These are phyloP conservation scores for Saksenaea vasiformis DNA, from an alignment of 371 early-diverging fungal species.

Conservation along the genomic window DNA sequence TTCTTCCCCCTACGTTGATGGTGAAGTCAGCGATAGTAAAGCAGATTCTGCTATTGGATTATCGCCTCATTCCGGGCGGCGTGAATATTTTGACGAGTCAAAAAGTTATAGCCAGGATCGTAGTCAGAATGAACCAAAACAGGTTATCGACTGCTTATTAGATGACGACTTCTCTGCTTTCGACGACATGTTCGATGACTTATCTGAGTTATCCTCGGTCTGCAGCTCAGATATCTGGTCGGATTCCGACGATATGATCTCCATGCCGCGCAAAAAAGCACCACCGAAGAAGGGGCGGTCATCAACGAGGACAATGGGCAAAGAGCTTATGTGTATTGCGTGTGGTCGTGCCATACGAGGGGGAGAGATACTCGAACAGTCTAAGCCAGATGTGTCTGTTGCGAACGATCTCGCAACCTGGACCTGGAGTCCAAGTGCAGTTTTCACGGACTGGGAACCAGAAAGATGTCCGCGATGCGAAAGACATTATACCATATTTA, in stretches of 20 bases:
- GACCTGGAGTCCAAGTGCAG: constrained; percentile 53
- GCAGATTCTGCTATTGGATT: constrained; percentile 47
- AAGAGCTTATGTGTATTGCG: constrained; percentile 45
- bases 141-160: constrained; percentile 4
- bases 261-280: background rate
- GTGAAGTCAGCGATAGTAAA: constrained; percentile 15
- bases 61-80: constrained; percentile 22
- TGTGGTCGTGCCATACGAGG: constrained; percentile 32
- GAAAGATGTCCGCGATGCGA: constrained; percentile 51
- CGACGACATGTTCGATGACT: constrained; percentile 41
- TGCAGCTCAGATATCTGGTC: constrained; percentile 24
- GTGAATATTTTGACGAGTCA: background rate
- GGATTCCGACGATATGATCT: constrained; percentile 5
- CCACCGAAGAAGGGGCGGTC: constrained; percentile 49
- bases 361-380: constrained; percentile 34
- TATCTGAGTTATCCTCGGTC: constrained; percentile 47
- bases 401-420: constrained; percentile 49
- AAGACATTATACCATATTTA: constrained; percentile 41
- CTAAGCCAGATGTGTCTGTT: constrained; percentile 24
- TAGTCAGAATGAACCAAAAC: constrained; percentile 7
- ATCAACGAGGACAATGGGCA: constrained; percentile 58
- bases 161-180: constrained; percentile 19
- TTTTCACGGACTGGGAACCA: constrained; percentile 45
- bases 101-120: background rate
- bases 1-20: background rate